Evolutionary conservation across 352 stramenopile genomes (phyloP), one percentile per base, ranked within the genome.

Genomic region (Phytophthora aleatoria): DNA sequence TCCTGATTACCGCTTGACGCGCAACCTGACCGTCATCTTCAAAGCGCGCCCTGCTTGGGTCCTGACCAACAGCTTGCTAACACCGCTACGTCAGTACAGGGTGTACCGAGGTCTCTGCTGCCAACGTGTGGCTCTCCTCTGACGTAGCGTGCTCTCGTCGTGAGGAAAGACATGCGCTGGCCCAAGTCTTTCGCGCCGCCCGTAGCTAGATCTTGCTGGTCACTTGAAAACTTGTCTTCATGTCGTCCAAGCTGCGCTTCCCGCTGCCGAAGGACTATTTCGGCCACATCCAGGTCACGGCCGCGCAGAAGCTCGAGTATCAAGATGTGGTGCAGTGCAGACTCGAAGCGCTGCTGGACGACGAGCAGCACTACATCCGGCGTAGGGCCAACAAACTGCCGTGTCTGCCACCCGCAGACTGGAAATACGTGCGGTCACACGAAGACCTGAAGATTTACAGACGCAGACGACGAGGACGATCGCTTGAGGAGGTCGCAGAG

Each of bases 361-460:
- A 76, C 35, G 73, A 81, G 28, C 67, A 63, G 12, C 58, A 60
- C 69, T 20, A 20, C 20, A 20, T 20, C 20, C 20, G 20, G 20
- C 20, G 20, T 20, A 20, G 20, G 20, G 20, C 20, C 20, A 20
- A 20, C 20, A 20, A 20, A 20, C 20, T 20, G 20, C 20, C 62
- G 20, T 69, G 64, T 30, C 49, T 85, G 10, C 66, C 81, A 47
- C 31, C 51, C 5, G 36, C 41, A 27, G 73, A 83, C 54, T 87
- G 78, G 78, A 74, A 74, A 51, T 71, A 76, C 38, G 67, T 79
- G 39, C 64, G 57, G 0, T 59, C 70, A 36, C 68, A 79, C 35
- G 54, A 83, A 36, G 51, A 80, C 2, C 56, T 85, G 38, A 68
- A 76, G 43, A 60, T 81, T 50, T 85, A 73, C 57, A 47, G 62